Conservation (phyloP, 148 eudicot species). For the Silene latifolia region DNA sequence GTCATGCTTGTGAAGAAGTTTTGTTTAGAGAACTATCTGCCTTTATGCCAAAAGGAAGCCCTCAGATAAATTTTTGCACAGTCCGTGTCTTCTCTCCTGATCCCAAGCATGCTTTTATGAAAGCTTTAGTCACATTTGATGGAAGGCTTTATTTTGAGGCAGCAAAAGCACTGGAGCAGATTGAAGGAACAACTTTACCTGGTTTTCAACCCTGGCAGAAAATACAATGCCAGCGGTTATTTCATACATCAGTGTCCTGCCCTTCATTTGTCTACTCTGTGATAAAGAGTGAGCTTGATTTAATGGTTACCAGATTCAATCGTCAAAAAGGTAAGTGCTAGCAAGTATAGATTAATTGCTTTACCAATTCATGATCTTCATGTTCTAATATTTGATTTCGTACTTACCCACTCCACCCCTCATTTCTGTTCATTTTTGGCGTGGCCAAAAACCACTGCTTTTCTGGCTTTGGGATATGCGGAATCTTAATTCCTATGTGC, state of each 20-base stretch:
- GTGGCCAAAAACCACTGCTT: background rate
- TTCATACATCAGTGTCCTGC: constrained; percentile 79
- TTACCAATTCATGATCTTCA: background rate
- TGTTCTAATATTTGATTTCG: background rate
- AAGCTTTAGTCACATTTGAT: constrained; percentile 69
- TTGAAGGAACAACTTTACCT: constrained; percentile 77
- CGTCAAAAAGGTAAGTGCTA: constrained; percentile 48
- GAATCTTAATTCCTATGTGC: background rate
- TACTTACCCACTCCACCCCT: background rate
- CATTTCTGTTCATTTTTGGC: background rate
- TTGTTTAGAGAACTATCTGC: constrained; percentile 64
- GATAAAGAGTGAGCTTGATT: constrained; percentile 49
- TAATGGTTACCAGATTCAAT: constrained; percentile 44
- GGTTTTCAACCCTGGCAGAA: constrained; percentile 87
- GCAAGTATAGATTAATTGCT: background rate
- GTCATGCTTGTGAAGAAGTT: constrained; percentile 58
- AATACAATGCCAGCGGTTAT: constrained; percentile 60
- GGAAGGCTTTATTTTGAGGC: constrained; percentile 92
- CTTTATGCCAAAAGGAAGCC: constrained; percentile 67
- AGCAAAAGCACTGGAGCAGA: constrained; percentile 86
- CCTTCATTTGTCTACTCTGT: constrained; percentile 54
- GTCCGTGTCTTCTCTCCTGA: constrained; percentile 71
- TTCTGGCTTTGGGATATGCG: background rate
- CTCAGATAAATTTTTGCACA: constrained; percentile 45
- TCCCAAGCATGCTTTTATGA: constrained; percentile 53